A percentile compares a stretch with the other conserved stretches of the same genome.
Evolutionary conservation across 169 alveolate species (phyloP).

Genomic region (Cryptosporidium sp.): DNA sequence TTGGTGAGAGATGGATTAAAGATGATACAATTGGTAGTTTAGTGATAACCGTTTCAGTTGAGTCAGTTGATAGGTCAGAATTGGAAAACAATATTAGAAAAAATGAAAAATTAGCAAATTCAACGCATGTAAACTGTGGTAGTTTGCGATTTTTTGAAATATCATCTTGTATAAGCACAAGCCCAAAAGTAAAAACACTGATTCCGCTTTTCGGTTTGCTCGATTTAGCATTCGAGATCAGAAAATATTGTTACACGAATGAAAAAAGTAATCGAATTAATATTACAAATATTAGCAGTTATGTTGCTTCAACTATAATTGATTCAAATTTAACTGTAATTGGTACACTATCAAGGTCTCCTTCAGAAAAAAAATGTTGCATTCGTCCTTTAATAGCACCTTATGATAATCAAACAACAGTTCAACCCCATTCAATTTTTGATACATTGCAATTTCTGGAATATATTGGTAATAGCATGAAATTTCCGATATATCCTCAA

Average conservation of each 20-base stretch:
- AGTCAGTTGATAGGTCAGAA: constrained; percentile 55
- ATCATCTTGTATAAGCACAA: constrained; percentile 41
- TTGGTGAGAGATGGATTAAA: constrained; percentile 55
- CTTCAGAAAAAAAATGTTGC: constrained; percentile 62
- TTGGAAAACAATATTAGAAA: constrained; percentile 39
- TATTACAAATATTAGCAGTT: constrained; percentile 61
- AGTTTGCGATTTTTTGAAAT: constrained; percentile 55
- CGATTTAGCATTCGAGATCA: constrained; percentile 52
- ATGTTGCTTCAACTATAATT: constrained; percentile 33
- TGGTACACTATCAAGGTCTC: constrained; percentile 40
- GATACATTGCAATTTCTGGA: constrained; percentile 64
- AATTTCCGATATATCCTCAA: constrained; percentile 71
- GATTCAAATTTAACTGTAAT: constrained; percentile 38
- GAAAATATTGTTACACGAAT: constrained; percentile 52
- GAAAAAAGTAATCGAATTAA: constrained; percentile 57
- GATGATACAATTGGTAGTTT: constrained; percentile 37
- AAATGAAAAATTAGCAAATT: constrained; percentile 21
- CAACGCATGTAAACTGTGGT: constrained; percentile 35
- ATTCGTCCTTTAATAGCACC: constrained; percentile 50
- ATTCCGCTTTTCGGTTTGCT: constrained; percentile 61
- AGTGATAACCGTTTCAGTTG: constrained; percentile 65
- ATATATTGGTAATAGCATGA: constrained; percentile 59
- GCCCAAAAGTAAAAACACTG: neutral
- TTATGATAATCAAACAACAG: constrained; percentile 52
- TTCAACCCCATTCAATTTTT: constrained; percentile 63